Percentiles rank a stretch among this genome's conserved stretches.
Evolutionary conservation across 106 monocot genomes (phyloP).

Genomic region (Amphibolis antarctica): DNA sequence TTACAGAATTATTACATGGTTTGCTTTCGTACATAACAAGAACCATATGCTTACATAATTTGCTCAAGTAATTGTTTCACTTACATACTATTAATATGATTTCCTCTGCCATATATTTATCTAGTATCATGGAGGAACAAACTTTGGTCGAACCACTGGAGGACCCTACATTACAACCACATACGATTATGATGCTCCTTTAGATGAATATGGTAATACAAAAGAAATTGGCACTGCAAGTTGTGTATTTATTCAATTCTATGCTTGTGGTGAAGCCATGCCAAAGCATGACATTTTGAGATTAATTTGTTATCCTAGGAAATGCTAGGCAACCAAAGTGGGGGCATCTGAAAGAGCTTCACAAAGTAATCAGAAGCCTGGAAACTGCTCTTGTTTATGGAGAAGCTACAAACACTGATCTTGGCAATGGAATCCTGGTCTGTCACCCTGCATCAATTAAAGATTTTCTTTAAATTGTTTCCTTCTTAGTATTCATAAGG

Average conservation of each 20-base stretch:
- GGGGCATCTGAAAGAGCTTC: slow-evolving; percentile 37
- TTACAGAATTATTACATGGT: slow-evolving; percentile 71
- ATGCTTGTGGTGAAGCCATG: not conserved
- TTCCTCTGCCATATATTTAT: too few species aligned
- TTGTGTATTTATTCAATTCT: slow-evolving; percentile 30
- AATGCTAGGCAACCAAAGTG: slow-evolving; percentile 16
- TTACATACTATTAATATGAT: too few species aligned
- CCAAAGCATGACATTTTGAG: not conserved
- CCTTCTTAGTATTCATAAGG: not conserved
- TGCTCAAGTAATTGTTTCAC: too few species aligned
- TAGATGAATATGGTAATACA: slow-evolving; percentile 55
- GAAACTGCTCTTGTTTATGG: slow-evolving; percentile 29
- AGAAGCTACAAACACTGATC: slow-evolving; percentile 8
- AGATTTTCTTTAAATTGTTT: not conserved
- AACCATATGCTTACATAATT: not conserved
- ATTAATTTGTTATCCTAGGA: slow-evolving; percentile 7
- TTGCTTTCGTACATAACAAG: not conserved
- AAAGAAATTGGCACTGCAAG: not conserved
- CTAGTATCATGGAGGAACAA: slow-evolving; percentile 72
- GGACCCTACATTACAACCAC: slow-evolving; percentile 62
- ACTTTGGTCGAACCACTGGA: slow-evolving; percentile 50
- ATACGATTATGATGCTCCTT: slow-evolving; percentile 66
- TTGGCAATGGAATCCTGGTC: slow-evolving; percentile 26
- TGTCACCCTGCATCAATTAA: not conserved
- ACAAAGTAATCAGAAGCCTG: slow-evolving; percentile 11